Percentiles rank a stretch among this genome's conserved stretches.
These are phyloP conservation scores for Prinsepia uniflora DNA, from an alignment of 306 rosid genomes.

Conservation along the genomic window DNA sequence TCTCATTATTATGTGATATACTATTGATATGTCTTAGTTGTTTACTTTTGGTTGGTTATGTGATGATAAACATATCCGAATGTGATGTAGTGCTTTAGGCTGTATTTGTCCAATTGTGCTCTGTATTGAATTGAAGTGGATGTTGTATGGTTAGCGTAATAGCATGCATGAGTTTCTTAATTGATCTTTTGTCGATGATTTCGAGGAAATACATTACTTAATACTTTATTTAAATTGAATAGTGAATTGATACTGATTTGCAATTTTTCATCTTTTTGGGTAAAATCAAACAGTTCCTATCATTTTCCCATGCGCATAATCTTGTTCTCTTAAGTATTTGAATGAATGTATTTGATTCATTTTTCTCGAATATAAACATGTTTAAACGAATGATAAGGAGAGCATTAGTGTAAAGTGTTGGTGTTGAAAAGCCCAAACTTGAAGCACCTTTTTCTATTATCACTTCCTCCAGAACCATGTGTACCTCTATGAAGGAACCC, in stretches of 20 bases:
- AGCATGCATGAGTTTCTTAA: background rate
- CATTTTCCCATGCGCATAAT: conserved; percentile 32
- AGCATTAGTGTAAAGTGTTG: background rate
- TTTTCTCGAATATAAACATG: background rate
- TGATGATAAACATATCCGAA: background rate
- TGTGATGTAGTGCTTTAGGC: background rate
- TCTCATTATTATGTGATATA: too few relatives aligned
- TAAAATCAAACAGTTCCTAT: conserved; percentile 9
- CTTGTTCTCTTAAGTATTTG: conserved; percentile 19
- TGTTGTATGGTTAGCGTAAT: background rate
- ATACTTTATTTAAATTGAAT: background rate
- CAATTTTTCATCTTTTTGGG: background rate
- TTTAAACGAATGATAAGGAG: background rate
- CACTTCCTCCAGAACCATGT: too few relatives aligned
- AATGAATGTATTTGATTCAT: background rate
- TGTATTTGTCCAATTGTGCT: background rate
- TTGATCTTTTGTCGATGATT: background rate
- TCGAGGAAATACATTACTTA: background rate
- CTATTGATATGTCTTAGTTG: background rate
- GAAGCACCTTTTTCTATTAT: background rate
- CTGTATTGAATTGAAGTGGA: background rate
- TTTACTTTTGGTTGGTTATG: background rate
- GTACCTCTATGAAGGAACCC: background rate
- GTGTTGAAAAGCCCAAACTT: background rate
- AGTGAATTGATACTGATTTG: background rate